Conservation (phyloP, 768 basidiomycete species). For the Pisolithus microcarpus region DNA sequence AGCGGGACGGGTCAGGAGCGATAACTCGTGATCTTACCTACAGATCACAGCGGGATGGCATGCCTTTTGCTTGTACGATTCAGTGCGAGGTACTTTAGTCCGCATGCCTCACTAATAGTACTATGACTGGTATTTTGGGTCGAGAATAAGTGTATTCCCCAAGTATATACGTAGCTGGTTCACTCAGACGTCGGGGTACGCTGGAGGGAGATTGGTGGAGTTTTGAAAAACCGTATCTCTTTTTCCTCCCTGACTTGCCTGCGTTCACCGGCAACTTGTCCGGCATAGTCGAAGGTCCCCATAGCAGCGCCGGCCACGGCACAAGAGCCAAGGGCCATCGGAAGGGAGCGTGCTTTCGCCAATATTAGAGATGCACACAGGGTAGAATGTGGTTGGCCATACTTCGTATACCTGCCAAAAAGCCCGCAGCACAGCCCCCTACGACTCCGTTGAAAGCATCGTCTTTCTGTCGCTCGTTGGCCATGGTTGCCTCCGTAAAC, state of each 20-base stretch:
- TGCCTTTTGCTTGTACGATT: background rate
- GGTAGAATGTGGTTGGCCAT: constrained; percentile 16
- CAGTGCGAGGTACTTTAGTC: too few species aligned
- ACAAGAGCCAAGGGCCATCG: constrained; percentile 74
- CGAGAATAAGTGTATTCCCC: background rate
- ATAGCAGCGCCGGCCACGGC: constrained; percentile 70
- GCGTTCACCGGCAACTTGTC: constrained; percentile 47
- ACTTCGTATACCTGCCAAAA: constrained; percentile 84
- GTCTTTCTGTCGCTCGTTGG: constrained; percentile 71
- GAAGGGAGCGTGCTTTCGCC: constrained; percentile 68
- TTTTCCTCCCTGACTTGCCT: constrained; percentile 55
- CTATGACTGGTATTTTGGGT: background rate
- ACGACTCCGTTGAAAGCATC: constrained; percentile 79
- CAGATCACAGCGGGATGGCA: too few species aligned
- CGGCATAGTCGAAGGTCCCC: constrained; percentile 77
- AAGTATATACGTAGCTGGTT: constrained; percentile 5
- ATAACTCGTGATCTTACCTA: background rate
- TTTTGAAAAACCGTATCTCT: constrained; percentile 80
- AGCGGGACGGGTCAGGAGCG: constrained; percentile 9
- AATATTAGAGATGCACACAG: constrained; percentile 9
- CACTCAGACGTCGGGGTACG: constrained; percentile 17
- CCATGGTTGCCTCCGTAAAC: constrained; percentile 70
- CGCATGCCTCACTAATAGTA: background rate
- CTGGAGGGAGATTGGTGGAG: constrained; percentile 36
- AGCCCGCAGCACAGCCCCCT: constrained; percentile 90